Evolutionary conservation across 768 basidiomycete genomes (phyloP).

Genomic region (Gautieria morchelliformis): DNA sequence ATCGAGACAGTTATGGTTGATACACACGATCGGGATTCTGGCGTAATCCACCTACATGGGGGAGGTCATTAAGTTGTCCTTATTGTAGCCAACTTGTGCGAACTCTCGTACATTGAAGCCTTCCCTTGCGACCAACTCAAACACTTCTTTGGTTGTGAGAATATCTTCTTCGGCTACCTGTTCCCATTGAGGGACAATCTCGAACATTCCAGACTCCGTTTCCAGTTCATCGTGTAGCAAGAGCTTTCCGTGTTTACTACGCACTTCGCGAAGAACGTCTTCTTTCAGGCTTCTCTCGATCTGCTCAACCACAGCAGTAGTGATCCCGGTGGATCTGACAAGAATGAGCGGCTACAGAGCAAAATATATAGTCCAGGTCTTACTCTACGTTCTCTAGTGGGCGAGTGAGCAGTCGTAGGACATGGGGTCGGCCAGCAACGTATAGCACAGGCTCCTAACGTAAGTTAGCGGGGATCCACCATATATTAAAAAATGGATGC

Average conservation of each 20-base stretch:
- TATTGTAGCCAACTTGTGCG: background rate
- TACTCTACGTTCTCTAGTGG: conserved; percentile 95
- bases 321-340: conserved; percentile 82
- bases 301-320: conserved; percentile 78
- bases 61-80: background rate
- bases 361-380: conserved; percentile 18
- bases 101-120: conserved; percentile 54
- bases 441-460: conserved; percentile 86
- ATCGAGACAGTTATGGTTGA: background rate
- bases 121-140: conserved; percentile 61
- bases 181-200: conserved; percentile 94
- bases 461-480: conserved; percentile 3
- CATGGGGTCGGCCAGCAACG: conserved; percentile 78
- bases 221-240: conserved; percentile 94
- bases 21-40: conserved; percentile 74
- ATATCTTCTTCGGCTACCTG: conserved; percentile 71
- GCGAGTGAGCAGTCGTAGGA: conserved; percentile 75
- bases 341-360: background rate
- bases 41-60: conserved; percentile 64
- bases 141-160: conserved; percentile 80
- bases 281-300: conserved; percentile 86
- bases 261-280: conserved; percentile 81
- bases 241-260: conserved; percentile 59
- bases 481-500: background rate
- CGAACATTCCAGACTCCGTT: conserved; percentile 81